Evolutionary conservation across 768 basidiomycete species (phyloP), one percentile per base, ranked within the genome.

Genomic region (Dendrothele bispora): DNA sequence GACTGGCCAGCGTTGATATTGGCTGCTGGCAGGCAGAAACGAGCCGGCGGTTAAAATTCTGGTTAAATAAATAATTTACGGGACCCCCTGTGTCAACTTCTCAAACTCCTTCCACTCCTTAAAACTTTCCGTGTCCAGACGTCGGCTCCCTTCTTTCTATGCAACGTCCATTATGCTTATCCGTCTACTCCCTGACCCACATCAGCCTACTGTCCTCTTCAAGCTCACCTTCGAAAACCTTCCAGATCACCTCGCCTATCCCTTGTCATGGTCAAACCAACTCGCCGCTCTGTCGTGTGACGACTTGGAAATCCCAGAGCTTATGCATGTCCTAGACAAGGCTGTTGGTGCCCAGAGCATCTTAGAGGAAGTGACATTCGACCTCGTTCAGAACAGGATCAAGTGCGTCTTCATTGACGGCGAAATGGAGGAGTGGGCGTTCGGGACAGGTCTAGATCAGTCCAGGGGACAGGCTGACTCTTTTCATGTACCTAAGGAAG

Each of bases 361-460:
- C 28, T 62, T 84, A 25, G 69, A 74, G 36, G 75, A 85, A 56
- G 77, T 89, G n/a, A 67, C 70, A 7, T 83, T 88, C 64, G 81
- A 90, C 58, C 55, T 88, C 43, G 63, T 68, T 8, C 61, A 60
- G 21, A 61, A 64, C 29, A 70, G 71, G 36, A 68, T 87, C 28
- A 58, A 64, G 1, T 83, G 82, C 56, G 64, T 60, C 39, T 87
- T 86, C 55, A 64, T 82, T 28, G 86, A 86, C 56, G 85, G 79
- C 7, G 63, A 66, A 3, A 53, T 60, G 14, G 71, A 80, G 42
- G 71, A 74, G 47, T 78, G 83, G 74, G 66, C 73, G 12, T 63
- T 80, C 53, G 40, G 59, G 22, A 46, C 42, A 11, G 32, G 21
- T 15, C 28, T 26, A 26, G 24, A 22, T 5, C 21, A 34, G 7